These are phyloP conservation scores for Cryptosporidium tyzzeri DNA, from an alignment of 169 alveolate genomes.

Conservation along the genomic window DNA sequence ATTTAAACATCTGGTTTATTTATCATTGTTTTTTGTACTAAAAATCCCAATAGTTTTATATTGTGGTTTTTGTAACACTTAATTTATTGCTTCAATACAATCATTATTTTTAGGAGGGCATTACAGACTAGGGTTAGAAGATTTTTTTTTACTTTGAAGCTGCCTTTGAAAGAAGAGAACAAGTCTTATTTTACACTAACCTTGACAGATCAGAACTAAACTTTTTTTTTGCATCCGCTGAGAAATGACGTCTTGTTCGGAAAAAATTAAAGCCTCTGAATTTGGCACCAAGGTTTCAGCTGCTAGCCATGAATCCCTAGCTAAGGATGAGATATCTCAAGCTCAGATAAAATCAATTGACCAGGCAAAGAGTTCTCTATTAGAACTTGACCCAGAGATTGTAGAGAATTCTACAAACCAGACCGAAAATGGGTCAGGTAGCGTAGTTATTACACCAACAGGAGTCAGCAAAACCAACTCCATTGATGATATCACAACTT, in stretches of 20 bases:
- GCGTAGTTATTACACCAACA: slow-evolving; percentile 70
- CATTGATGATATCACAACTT: slow-evolving; percentile 67
- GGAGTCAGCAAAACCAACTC: slow-evolving; percentile 61
- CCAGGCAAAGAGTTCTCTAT: not conserved
- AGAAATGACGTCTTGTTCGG: slow-evolving; percentile 4
- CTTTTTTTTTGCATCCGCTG: not conserved
- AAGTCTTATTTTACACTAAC: not conserved
- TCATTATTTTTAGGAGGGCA: not conserved
- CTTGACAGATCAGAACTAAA: not conserved
- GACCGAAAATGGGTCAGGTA: slow-evolving; percentile 33
- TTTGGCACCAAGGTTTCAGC: not conserved
- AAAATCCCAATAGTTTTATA: slow-evolving; percentile 2
- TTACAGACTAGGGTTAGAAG: not conserved
- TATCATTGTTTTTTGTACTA: slow-evolving; percentile 10
- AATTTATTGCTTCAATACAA: slow-evolving; percentile 21
- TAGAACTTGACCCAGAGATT: slow-evolving; percentile 45
- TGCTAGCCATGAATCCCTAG: not conserved
- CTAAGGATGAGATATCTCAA: not conserved
- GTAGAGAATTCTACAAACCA: slow-evolving; percentile 11
- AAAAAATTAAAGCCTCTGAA: not conserved
- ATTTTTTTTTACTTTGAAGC: not conserved
- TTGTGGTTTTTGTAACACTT: not conserved
- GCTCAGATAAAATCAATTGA: not conserved
- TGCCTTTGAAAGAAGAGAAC: not conserved
- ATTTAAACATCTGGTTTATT: slow-evolving; percentile 33